phyloP scores from a whole-genome alignment of 371 early-diverging fungal species.

The Capillidium heterosporum region DNA sequence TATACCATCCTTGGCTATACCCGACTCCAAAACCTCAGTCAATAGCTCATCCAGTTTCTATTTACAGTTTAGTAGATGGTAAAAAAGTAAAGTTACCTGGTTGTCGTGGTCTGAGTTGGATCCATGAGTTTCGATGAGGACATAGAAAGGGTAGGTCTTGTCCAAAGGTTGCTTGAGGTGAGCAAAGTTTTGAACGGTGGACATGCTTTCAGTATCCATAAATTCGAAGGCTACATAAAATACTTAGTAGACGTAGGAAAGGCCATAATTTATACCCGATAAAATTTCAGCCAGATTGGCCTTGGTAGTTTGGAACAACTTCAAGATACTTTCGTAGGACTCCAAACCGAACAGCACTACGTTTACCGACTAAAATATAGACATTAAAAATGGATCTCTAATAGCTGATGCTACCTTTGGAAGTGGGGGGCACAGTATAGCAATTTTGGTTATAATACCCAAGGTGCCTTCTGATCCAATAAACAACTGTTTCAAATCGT shows the following conservation, averaged over 20 bases:
- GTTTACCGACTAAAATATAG: constrained; percentile 35
- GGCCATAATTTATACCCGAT: constrained; percentile 28
- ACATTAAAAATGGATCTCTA: too few relatives aligned
- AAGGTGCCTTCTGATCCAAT: constrained; percentile 93
- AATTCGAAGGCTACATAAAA: constrained; percentile 74
- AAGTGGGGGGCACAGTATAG: constrained; percentile 51
- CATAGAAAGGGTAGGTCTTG: constrained; percentile 59
- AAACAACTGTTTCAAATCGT: constrained; percentile 86
- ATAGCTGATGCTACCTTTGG: constrained; percentile 16
- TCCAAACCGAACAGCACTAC: constrained; percentile 68
- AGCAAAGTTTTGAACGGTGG: constrained; percentile 48
- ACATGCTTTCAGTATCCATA: constrained; percentile 58
- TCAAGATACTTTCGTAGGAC: constrained; percentile 60
- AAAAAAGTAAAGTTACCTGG: constrained; percentile 19
- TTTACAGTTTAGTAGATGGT: background rate
- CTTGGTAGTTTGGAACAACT: too few relatives aligned
- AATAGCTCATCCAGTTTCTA: constrained; percentile 49
- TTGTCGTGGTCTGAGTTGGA: constrained; percentile 84
- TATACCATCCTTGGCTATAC: constrained; percentile 65
- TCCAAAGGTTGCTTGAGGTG: constrained; percentile 36
- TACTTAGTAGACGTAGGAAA: background rate
- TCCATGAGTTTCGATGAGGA: constrained; percentile 85
- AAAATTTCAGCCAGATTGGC: constrained; percentile 82
- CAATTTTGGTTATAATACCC: constrained; percentile 78
- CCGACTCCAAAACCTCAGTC: constrained; percentile 43